Base-by-base conservation (phyloP, 768 basidiomycete genomes). In the Agrocybe chaxingu region DNA sequence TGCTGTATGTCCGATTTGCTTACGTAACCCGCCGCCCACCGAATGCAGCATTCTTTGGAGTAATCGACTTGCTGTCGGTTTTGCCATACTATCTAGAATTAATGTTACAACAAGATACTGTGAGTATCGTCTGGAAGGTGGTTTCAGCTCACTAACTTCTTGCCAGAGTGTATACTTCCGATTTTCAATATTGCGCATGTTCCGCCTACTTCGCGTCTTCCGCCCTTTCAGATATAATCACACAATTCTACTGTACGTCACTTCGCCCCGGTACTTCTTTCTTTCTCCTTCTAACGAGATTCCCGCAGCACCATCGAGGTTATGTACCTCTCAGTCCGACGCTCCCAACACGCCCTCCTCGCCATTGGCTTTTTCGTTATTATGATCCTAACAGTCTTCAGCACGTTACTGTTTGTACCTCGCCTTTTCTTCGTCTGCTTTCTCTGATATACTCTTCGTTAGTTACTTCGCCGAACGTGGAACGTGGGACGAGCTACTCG, bases 381-480 rank as follows among this genome's bases (percentile, higher is more conserved):
- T 47, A 92, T 93, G 84, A 81, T 91, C 1, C 73, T 96, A 36
- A 82, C 91, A 1, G 82, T 95, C 6, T 95, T 92, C 65, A 92
- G 91, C 54, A 95, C 92, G 0, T 72, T 94, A 10, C 62, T 95
- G 84, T 88, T 57, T 45, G 85, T 70, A 3, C 16, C 39, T 19
- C 45, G 10, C 24, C 42, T 32, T 32, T 13, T 38, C 34, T 29
- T 31, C 32, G 2, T 29, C 40, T 1, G 16, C 24, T 34, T 13
- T 29, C 31, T n/a, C 18, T 8, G 9, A 5, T 32, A 13, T 19
- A 37, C 34, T 34, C 8, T 42, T 43, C 6, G 40, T 19, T 12
- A 89, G 89, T 54, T 95, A 94, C 62, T 96, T 96, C 60, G 85
- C 86, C 1, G 93, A 97, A 68, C 76, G 93, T 13, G 93, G 93